These are phyloP conservation scores for Dichomitus squalens DNA, from an alignment of 1,284 basidiomycete species.

Conservation along the genomic window DNA sequence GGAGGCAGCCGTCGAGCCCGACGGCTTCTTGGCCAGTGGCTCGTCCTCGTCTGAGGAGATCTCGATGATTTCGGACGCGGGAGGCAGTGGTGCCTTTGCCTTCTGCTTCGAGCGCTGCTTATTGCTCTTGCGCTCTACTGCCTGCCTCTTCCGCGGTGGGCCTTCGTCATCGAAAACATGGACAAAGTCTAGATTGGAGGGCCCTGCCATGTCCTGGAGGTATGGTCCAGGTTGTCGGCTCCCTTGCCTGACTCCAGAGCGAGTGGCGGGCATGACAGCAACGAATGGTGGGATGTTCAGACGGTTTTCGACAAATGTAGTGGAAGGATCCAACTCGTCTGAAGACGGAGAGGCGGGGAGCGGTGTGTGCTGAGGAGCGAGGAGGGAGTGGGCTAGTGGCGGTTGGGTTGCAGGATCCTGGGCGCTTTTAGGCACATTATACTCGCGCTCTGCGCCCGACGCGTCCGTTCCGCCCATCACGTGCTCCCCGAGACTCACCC, in stretches of 20 bases:
- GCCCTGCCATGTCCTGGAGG: slow-evolving; percentile 9
- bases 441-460: slow-evolving; percentile 15
- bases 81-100: slow-evolving; percentile 15
- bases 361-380: neutral
- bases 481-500: slow-evolving; percentile 10
- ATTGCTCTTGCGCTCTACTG: slow-evolving; percentile 9
- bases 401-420: slow-evolving; percentile 12
- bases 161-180: slow-evolving; percentile 14
- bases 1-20: slow-evolving; percentile 1
- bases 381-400: slow-evolving; percentile 5
- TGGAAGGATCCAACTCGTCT: too few species aligned
- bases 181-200: slow-evolving; percentile 1
- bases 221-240: slow-evolving; percentile 12
- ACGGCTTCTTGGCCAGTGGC: slow-evolving; percentile 3
- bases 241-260: slow-evolving; percentile 8
- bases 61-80: slow-evolving; percentile 21
- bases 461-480: slow-evolving; percentile 15
- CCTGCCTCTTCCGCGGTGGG: slow-evolving; percentile 10
- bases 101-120: slow-evolving; percentile 21
- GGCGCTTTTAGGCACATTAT: neutral
- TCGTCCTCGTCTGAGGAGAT: slow-evolving; percentile 40
- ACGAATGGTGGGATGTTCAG: neutral
- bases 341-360: neutral
- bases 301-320: too few species aligned
- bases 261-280: slow-evolving; percentile 21